Conservation (phyloP, 768 basidiomycete genomes). For the Xerocomus potaroensis region DNA sequence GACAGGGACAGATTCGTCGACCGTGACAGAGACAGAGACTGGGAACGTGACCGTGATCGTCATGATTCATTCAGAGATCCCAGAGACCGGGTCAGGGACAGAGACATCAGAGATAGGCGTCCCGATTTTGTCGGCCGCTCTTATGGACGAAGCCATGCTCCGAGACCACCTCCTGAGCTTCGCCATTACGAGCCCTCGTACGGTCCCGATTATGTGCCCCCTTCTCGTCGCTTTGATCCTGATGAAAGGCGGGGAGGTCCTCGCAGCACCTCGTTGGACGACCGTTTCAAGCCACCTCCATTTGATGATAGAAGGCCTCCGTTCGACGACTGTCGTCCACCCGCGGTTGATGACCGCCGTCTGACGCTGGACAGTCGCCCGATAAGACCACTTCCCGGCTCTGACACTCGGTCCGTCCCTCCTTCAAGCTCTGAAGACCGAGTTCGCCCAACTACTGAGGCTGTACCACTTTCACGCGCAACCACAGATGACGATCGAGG, state of each 20-base stretch:
- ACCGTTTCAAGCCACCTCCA: slow-evolving; percentile 24
- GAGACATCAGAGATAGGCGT: slow-evolving; percentile 36
- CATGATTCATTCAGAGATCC: slow-evolving; percentile 14
- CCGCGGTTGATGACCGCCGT: slow-evolving; percentile 24
- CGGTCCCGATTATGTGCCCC: slow-evolving; percentile 29
- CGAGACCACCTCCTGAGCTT: slow-evolving; percentile 42
- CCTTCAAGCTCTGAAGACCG: slow-evolving; percentile 23
- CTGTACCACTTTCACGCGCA: slow-evolving; percentile 13
- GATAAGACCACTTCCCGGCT: slow-evolving; percentile 26
- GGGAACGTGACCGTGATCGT: slow-evolving; percentile 36
- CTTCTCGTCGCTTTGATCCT: slow-evolving; percentile 32
- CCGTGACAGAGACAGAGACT: slow-evolving; percentile 30
- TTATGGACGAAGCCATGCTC: slow-evolving; percentile 37
- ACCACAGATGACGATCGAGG: slow-evolving; percentile 28
- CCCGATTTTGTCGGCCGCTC: slow-evolving; percentile 36
- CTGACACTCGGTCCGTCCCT: slow-evolving; percentile 12
- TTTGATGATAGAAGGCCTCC: slow-evolving; percentile 30
- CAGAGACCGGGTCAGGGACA: slow-evolving; percentile 31
- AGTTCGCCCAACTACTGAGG: slow-evolving; percentile 14
- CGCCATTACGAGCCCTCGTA: slow-evolving; percentile 48
- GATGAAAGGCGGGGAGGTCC: slow-evolving; percentile 26
- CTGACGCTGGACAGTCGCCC: slow-evolving; percentile 31
- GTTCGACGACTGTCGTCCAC: slow-evolving; percentile 26
- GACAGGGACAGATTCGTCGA: slow-evolving; percentile 32
- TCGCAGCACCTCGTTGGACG: slow-evolving; percentile 20